Evolutionary conservation across 2,329 filamentous ascomycete genomes (phyloP).

Genomic region (Boeremia lycopersici): DNA sequence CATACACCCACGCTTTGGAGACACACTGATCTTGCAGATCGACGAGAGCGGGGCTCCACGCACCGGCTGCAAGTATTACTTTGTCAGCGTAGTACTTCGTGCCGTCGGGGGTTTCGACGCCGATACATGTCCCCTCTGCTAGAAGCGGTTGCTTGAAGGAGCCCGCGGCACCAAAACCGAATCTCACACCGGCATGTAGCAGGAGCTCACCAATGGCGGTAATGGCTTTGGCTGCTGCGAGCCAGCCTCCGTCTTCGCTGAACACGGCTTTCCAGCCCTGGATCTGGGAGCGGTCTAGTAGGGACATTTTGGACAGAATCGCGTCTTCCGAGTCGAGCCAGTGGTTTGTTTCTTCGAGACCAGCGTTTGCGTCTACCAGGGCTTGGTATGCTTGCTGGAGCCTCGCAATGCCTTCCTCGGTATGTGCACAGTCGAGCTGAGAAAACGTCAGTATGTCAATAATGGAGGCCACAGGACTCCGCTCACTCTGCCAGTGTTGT

Average conservation of each 20-base stretch:
- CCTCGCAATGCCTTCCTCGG: conserved; percentile 47
- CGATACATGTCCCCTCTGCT: conserved; percentile 45
- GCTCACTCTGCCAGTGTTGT: conserved; percentile 50
- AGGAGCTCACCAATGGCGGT: conserved; percentile 53
- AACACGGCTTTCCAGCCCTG: conserved; percentile 56
- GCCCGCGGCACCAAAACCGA: conserved; percentile 52
- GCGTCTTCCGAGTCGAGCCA: conserved; percentile 55
- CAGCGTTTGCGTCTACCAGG: conserved; percentile 38
- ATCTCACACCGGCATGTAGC: conserved; percentile 48
- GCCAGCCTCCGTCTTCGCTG: conserved; percentile 54
- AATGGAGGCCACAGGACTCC: background rate
- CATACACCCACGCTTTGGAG: conserved; percentile 63
- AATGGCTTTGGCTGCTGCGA: conserved; percentile 56
- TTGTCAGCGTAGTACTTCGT: conserved; percentile 53
- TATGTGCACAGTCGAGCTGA: conserved; percentile 40
- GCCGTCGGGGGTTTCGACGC: conserved; percentile 51
- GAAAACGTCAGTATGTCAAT: conserved; percentile 3
- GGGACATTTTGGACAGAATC: conserved; percentile 50
- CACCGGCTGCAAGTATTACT: conserved; percentile 52
- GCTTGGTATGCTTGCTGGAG: conserved; percentile 47
- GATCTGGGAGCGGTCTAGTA: conserved; percentile 50
- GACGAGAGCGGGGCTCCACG: conserved; percentile 38
- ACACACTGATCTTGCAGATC: conserved; percentile 47
- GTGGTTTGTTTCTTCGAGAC: conserved; percentile 48
- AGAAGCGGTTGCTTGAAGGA: conserved; percentile 54